Percentiles rank a stretch among this genome's conserved stretches.
These are phyloP conservation scores for Toxicodendron radicans DNA, from an alignment of 345 rosid genomes.

Conservation along the genomic window DNA sequence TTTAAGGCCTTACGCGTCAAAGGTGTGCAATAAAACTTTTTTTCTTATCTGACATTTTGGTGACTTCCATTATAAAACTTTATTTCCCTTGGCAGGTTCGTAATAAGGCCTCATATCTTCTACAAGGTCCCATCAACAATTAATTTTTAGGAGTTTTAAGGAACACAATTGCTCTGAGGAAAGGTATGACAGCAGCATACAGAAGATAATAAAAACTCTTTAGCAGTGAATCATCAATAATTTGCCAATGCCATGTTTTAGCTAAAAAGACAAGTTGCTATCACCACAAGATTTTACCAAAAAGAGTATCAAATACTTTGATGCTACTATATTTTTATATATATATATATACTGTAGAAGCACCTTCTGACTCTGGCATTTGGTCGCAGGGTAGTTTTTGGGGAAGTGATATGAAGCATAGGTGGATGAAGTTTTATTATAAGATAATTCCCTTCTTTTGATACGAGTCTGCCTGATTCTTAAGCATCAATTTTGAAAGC, in stretches of 20 bases:
- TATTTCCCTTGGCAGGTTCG: slow-evolving; percentile 54
- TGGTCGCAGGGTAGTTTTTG: slow-evolving; percentile 6
- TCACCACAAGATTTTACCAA: background rate
- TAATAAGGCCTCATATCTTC: slow-evolving; percentile 63
- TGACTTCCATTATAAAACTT: slow-evolving; percentile 2
- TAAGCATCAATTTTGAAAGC: background rate
- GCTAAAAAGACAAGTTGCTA: background rate
- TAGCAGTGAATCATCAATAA: background rate
- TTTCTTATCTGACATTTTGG: background rate
- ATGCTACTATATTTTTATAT: no score
- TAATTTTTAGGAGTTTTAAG: slow-evolving; percentile 7
- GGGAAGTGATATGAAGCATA: background rate
- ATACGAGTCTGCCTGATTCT: background rate
- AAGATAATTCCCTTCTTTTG: background rate
- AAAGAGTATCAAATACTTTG: no score
- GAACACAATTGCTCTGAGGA: background rate
- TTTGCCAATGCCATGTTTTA: slow-evolving; percentile 1
- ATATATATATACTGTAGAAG: background rate
- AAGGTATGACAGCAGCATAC: background rate
- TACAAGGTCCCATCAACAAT: slow-evolving; percentile 37
- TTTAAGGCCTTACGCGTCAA: slow-evolving; percentile 69
- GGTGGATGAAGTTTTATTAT: background rate
- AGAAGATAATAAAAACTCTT: background rate
- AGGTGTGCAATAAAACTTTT: slow-evolving; percentile 40
- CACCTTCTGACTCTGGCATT: background rate